Base-by-base conservation (phyloP, 140 eudicot genomes). In the Stevia rebaudiana region DNA sequence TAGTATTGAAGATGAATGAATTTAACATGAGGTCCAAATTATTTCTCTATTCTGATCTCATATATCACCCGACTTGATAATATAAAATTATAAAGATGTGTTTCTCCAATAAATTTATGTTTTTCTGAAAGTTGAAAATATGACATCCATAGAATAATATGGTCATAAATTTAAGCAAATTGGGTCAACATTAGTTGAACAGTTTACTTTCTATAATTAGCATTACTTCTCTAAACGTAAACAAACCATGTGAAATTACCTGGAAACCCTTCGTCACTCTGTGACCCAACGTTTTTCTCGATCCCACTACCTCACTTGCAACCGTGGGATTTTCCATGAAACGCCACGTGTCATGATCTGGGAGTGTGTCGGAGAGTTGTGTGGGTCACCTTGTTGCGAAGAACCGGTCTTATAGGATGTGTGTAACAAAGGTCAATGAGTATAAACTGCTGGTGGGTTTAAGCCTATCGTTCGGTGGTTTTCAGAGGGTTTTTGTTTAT, bases 231-330 rank as follows among this genome's bases (percentile, higher is more conserved):
- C 40, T 6, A 1, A 58, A 55, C 0, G 65, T 0, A 24, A 39
- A 39, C 44, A 24, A 43, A 8, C 46, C 10, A 10, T 2, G 4
- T 0, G 0, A 59, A 74, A 18, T 60, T 28, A 67, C 65, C 56
- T 49, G 67, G n/a, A 8, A 12, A 51, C 79, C 74, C 75, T 23
- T 40, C 0, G 4, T 21, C 64, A 19, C 48, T 67, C 53, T 7
- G 71, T 89, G 95, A 86, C 83, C 91, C 91, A 76, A 81, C 91
- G 86, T 70, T 76, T 76, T 83, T 85, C 60, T 83, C 88, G 95
- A 85, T 61, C 68, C 57, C 73, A 74, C 62, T 39, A 68, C 65
- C 28, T 10, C 56, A 42, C 66, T 55, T 61, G 41, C 72, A 68
- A 56, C 97, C 90, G 61, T 80, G 67, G 56, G 84, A 72, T 73